Evolutionary conservation across 2,329 filamentous ascomycete genomes (phyloP), one percentile per base, ranked within the genome.

Genomic region (Exophiala mesophila): DNA sequence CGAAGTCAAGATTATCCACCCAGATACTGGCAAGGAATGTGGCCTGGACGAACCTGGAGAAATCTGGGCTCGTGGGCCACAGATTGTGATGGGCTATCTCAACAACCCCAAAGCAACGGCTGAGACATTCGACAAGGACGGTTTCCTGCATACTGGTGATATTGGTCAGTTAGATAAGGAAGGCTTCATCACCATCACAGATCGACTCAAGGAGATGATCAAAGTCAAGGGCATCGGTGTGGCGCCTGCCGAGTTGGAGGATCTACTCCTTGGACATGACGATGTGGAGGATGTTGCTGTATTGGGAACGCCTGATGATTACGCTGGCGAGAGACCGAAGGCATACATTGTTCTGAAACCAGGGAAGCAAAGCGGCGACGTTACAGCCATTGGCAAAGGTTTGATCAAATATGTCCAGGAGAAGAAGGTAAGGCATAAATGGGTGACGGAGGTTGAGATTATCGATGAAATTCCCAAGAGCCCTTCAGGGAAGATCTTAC

Each of bases 81-180:
- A 92, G 48, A 70, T 90, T 16, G 89, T 89, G 65, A 72, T 77
- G 54, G 88, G 85, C 1, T 94, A 90, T 59, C 73, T 83, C 54
- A 86, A 88, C 57, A 84, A 85, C 44, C 75, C 79, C 0, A 76
- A 83, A 49, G 78, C 82, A 2, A 88, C 86, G 2, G 70, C 69
- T 2, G 80, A 86, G 33, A 80, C 83, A 0, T 79, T 92, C 48
- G 85, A 83, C 2, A 54, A 69, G 0, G 68, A 73, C 1, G 72
- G 73, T 1, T 78, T 68, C 57, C 56, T 78, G 36, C 74, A 79
- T 44, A 83, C 80, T 0, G 80, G 87, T 1, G 69, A 94, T 80
- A 2, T 88, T 69, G 80, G 77, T 2, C 58, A 63, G 5, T 71
- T 82, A 10, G 74, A 79, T 39, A 55, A 60, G 0, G 70, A 79